Percentiles rank a stretch among this genome's conserved stretches.
Conservation (phyloP, 2,329 filamentous ascomycete species). For the Thielaviopsis populi region DNA sequence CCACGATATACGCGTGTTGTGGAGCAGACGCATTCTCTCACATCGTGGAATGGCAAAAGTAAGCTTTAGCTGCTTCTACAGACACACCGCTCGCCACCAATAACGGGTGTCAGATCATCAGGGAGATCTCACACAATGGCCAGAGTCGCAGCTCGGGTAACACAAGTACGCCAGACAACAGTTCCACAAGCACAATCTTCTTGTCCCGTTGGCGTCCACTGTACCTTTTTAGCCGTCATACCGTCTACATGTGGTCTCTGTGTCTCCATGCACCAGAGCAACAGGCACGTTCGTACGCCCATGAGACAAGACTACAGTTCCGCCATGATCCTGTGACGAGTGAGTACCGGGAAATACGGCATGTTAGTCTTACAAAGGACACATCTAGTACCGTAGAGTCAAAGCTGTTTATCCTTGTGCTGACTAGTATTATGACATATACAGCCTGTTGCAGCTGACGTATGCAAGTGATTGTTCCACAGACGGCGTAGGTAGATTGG, state of each 20-base stretch:
- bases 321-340: neutral
- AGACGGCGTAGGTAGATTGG: neutral
- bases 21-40: too few species aligned
- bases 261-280: neutral
- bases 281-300: neutral
- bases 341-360: neutral
- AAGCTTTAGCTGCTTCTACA: neutral
- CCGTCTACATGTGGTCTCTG: neutral
- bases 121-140: neutral
- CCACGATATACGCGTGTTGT: too few species aligned
- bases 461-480: neutral
- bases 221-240: neutral
- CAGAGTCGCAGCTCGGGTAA: neutral
- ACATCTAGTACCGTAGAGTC: neutral
- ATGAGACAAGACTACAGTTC: neutral
- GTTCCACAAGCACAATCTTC: neutral
- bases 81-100: neutral
- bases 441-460: neutral
- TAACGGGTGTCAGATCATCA: neutral
- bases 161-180: neutral
- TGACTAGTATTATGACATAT: neutral
- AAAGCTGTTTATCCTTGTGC: neutral
- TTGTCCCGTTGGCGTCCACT: neutral
- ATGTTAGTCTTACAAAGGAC: neutral
- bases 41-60: too few species aligned